A percentile compares a stretch with the other conserved stretches of the same genome.
Evolutionary conservation across 805 yeast species (phyloP).

Genomic region (Teunomyces gatunensis): DNA sequence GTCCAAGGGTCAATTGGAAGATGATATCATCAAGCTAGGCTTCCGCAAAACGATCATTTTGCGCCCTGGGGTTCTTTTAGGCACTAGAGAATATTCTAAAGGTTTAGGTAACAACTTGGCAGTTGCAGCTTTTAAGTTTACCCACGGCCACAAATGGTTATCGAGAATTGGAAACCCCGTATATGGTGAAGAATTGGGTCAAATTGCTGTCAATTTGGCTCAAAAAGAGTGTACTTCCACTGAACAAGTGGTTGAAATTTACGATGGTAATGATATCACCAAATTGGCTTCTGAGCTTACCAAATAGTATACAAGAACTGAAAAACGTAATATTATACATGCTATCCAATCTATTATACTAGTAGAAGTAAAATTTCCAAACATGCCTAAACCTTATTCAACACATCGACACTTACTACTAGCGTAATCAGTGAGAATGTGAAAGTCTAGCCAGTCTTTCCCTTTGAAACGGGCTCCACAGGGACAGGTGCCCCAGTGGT

Average conservation of each 20-base stretch:
- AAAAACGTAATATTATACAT: conserved; percentile 1
- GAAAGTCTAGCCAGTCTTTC: conserved; percentile 36
- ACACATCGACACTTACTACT: conserved; percentile 7
- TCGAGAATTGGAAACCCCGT: conserved; percentile 37
- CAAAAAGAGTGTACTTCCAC: conserved; percentile 4
- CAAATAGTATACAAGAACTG: not conserved
- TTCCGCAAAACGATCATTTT: conserved; percentile 74
- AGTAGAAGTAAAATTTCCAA: not conserved
- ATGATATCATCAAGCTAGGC: conserved; percentile 55
- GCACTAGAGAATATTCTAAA: conserved; percentile 50
- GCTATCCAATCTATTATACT: conserved; percentile 1
- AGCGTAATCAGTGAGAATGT: conserved; percentile 26
- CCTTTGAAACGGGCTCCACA: conserved; percentile 36
- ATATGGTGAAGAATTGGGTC: conserved; percentile 65
- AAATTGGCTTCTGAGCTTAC: conserved; percentile 13
- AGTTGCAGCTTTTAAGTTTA: conserved; percentile 28
- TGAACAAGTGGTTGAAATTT: conserved; percentile 21
- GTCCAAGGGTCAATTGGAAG: conserved; percentile 76
- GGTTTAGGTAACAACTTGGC: conserved; percentile 34
- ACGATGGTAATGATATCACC: conserved; percentile 19
- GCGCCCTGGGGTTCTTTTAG: conserved; percentile 74
- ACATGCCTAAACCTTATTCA: conserved; percentile 3
- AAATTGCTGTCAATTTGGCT: conserved; percentile 41
- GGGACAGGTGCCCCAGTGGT: conserved; percentile 49
- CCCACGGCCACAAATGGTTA: conserved; percentile 14